Percentiles rank a stretch among this genome's conserved stretches.
phyloP scores from a whole-genome alignment of 495 filamentous ascomycete species.

The Beverwykella pulmonaria region DNA sequence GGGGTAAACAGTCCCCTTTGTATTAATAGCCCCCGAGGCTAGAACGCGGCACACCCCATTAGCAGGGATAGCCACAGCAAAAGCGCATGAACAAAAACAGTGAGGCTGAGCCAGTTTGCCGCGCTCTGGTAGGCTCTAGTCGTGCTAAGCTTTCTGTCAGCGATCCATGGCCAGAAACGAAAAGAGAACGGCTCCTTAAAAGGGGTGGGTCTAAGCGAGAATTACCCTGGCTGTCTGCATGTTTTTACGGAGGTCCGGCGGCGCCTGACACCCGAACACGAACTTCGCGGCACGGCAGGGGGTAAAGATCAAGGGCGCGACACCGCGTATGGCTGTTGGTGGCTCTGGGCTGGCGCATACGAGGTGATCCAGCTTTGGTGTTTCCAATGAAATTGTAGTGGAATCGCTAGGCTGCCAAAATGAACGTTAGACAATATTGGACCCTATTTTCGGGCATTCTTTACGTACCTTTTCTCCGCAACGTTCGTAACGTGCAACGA shows the following conservation, averaged over 20 bases:
- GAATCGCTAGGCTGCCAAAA: neutral
- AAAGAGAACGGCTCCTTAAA: neutral
- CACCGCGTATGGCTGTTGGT: neutral
- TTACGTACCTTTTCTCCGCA: neutral
- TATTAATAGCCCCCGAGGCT: neutral
- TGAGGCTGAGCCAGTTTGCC: neutral
- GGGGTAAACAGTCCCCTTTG: neutral
- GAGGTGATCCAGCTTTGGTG: neutral
- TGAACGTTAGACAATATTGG: neutral
- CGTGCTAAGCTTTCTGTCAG: neutral
- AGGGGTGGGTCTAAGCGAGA: constrained; percentile 3
- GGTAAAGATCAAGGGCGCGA: neutral
- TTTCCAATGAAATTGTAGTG: neutral
- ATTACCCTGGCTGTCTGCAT: neutral
- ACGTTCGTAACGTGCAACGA: no score
- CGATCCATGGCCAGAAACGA: neutral
- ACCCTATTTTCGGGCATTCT: neutral
- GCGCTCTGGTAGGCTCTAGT: neutral
- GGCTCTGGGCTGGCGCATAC: neutral
- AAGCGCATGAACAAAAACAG: neutral
- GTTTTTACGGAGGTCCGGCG: neutral
- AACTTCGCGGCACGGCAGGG: neutral
- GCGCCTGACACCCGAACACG: neutral
- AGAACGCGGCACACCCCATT: neutral
- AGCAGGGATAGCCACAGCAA: neutral